Evolutionary conservation across 2,329 filamentous ascomycete species (phyloP), one percentile per base, ranked within the genome.

Genomic region (Penicillium sp.): DNA sequence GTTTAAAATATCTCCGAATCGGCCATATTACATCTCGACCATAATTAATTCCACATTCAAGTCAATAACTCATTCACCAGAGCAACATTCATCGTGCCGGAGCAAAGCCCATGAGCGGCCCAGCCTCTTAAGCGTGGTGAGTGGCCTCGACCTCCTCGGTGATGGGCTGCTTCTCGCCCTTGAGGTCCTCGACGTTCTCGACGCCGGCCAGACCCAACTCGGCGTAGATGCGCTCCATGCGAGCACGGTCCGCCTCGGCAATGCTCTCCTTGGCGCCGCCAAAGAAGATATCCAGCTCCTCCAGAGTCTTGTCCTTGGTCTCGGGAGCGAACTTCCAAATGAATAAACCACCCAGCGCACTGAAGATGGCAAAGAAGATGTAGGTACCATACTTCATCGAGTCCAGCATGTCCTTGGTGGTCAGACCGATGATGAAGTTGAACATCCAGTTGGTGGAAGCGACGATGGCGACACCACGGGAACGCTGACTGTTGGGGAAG

Each of bases 191-290:
- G 12, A 62, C 41, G 12, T 36, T 52, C 47, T 67, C 56, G 0
- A 66, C 54, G 24, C 58, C 62, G 32, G 57, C 68, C 45, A 88
- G 69, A 0, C 85, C 85, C 52, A 89, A 82, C 58, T 87, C 84
- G 29, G 73, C 70, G 63, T 87, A 84, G 58, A 89, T 86, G 64
- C 85, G 80, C n/a, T 76, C 76, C 82, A 88, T 88, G 27, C 85
- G 77, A 67, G 85, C 82, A 41, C 67, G 55, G 53, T 70, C 64
- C 28, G 62, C 52, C 37, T 62, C 61, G 8, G 69, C 67, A 54
- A 73, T 64, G 46, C 64, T 57, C 0, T 58, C 53, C 38, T 45
- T 47, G 43, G 57, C 52, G 32, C 65, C 55, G 39, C 69, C 60
- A 49, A 72, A 67, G 60, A 65, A 61, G 46, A 83, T 73, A 56